Evolutionary conservation across 306 rosid species (phyloP).

Genomic region (Luffa acutangula): DNA sequence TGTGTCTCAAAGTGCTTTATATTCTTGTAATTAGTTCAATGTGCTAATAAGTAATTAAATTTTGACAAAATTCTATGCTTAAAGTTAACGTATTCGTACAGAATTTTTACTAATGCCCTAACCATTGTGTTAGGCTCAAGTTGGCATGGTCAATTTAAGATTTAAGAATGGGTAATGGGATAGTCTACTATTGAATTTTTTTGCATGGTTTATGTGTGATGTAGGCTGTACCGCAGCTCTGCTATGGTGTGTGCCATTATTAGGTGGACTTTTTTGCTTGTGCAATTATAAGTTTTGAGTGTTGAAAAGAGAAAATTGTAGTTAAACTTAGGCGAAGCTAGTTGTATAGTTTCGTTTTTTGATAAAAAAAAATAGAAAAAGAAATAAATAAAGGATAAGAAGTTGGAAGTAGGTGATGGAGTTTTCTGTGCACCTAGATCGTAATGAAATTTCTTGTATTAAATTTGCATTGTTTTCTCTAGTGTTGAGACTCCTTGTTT

Average conservation of each 20-base stretch:
- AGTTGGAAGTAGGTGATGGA: background rate
- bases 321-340: background rate
- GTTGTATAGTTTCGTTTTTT: background rate
- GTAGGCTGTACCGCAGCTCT: background rate
- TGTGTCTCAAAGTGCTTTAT: background rate
- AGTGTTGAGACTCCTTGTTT: background rate
- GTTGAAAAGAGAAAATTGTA: background rate
- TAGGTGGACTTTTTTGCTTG: background rate
- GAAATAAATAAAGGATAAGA: background rate
- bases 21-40: background rate
- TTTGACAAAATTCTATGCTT: background rate
- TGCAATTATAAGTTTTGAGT: background rate
- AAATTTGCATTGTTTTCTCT: background rate
- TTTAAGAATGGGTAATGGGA: background rate
- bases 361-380: background rate
- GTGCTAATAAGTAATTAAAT: background rate
- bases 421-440: background rate
- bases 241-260: background rate
- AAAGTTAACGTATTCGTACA: background rate
- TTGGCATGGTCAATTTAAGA: background rate
- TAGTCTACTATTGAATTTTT: background rate
- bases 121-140: background rate
- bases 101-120: background rate
- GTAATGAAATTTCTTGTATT: background rate
- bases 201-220: background rate